These are phyloP conservation scores for Pleurotus giganteus DNA, from an alignment of 768 basidiomycete species.

Conservation along the genomic window DNA sequence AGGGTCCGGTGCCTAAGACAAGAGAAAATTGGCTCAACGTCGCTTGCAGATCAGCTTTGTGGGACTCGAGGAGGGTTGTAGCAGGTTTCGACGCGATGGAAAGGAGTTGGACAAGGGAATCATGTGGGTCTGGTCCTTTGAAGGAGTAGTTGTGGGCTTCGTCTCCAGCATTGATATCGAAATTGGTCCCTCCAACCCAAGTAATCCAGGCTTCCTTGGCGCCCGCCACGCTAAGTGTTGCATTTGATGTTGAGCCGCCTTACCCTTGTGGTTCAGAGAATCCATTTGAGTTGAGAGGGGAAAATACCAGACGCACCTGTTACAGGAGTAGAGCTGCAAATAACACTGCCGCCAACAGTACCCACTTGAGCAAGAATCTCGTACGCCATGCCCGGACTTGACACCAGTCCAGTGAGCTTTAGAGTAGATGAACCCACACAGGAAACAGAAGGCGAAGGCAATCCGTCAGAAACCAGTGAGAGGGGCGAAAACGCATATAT, in stretches of 20 bases:
- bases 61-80: conserved; percentile 38
- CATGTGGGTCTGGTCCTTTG: conserved; percentile 59
- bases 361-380: conserved; percentile 57
- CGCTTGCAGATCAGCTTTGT: conserved; percentile 48
- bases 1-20: conserved; percentile 56
- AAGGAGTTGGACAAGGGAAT: conserved; percentile 37
- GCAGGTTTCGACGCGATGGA: conserved; percentile 33
- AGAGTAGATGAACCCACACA: conserved; percentile 56
- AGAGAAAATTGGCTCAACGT: conserved; percentile 50
- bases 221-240: conserved; percentile 36
- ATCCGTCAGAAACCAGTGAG: conserved; percentile 34
- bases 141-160: conserved; percentile 58
- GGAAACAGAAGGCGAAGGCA: conserved; percentile 57
- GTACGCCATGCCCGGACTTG: conserved; percentile 64
- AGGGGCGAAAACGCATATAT: conserved; percentile 47
- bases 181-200: conserved; percentile 77
- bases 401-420: conserved; percentile 47
- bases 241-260: conserved; percentile 30
- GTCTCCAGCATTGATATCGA: conserved; percentile 60
- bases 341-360: conserved; percentile 26
- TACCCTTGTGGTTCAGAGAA: not conserved
- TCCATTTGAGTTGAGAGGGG: not conserved
- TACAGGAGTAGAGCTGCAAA: conserved; percentile 26
- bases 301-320: not conserved
- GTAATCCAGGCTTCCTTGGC: conserved; percentile 60